These are phyloP conservation scores for Grigorovia yakushimaensis DNA, from an alignment of 805 yeast species.

Conservation along the genomic window DNA sequence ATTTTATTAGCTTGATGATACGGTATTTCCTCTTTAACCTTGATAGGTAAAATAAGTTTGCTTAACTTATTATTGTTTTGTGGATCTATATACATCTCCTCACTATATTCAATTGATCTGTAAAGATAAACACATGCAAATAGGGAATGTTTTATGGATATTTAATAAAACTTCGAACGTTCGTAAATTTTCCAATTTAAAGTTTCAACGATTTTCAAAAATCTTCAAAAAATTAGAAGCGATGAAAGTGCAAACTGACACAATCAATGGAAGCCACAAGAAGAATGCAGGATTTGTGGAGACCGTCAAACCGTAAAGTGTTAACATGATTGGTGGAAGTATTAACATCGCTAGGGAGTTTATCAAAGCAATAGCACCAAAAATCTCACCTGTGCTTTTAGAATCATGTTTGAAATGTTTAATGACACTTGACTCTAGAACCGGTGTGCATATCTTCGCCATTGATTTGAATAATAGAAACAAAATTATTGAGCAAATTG, in stretches of 20 bases:
- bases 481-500: constrained; percentile 18
- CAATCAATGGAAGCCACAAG: constrained; percentile 22
- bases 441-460: constrained; percentile 46
- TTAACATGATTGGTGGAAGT: constrained; percentile 40
- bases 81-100: constrained; percentile 18
- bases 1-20: neutral
- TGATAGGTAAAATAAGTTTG: constrained; percentile 6
- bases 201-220: neutral
- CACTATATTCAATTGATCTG: neutral
- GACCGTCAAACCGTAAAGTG: constrained; percentile 39
- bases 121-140: neutral
- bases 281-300: constrained; percentile 31
- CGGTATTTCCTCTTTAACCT: constrained; percentile 1
- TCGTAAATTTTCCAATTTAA: no score
- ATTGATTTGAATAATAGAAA: constrained; percentile 35
- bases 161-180: neutral
- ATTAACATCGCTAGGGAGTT: constrained; percentile 40
- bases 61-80: constrained; percentile 15
- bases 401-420: constrained; percentile 50
- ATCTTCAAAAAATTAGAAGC: neutral
- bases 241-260: constrained; percentile 1
- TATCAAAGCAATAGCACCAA: constrained; percentile 58
- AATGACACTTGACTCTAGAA: constrained; percentile 47
- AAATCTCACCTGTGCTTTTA: constrained; percentile 56
- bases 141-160: neutral